A percentile compares a stretch with the other conserved stretches of the same genome.
Conservation (phyloP, 495 filamentous ascomycete genomes). For the Neurospora sp. region DNA sequence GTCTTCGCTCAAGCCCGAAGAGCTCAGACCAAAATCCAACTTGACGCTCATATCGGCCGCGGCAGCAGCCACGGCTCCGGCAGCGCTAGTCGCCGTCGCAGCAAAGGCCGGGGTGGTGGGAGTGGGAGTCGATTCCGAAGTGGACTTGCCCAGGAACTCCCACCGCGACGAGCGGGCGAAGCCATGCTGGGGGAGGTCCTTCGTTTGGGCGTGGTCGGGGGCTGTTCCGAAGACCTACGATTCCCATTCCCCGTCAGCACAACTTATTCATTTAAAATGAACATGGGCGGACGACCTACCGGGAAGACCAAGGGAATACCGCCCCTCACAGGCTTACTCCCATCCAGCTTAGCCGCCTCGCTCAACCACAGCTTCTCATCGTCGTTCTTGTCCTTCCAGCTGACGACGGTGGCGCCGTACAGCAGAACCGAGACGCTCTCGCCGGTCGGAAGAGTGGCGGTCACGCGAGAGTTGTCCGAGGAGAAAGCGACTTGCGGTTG, state of each 20-base stretch:
- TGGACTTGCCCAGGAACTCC: slow-evolving; percentile 66
- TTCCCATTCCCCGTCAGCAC: background rate
- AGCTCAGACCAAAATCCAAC: slow-evolving; percentile 85
- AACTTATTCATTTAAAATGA: no score
- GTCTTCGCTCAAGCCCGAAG: slow-evolving; percentile 48
- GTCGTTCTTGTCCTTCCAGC: slow-evolving; percentile 76
- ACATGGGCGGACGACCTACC: slow-evolving; percentile 53
- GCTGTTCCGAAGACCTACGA: slow-evolving; percentile 80
- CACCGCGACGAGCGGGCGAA: slow-evolving; percentile 81
- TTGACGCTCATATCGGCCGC: slow-evolving; percentile 60
- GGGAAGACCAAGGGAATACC: slow-evolving; percentile 95
- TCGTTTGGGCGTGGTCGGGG: slow-evolving; percentile 59
- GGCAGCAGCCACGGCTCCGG: slow-evolving; percentile 8
- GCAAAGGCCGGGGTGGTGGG: background rate
- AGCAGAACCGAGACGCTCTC: slow-evolving; percentile 79
- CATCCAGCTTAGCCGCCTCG: slow-evolving; percentile 57
- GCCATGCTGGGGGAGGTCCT: slow-evolving; percentile 80
- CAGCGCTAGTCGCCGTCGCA: background rate
- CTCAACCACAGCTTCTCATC: slow-evolving; percentile 85
- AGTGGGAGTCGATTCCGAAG: slow-evolving; percentile 36
- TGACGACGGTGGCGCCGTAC: slow-evolving; percentile 84
- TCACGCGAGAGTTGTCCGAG: slow-evolving; percentile 52
- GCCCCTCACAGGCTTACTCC: slow-evolving; percentile 53
- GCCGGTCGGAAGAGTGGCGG: slow-evolving; percentile 69
- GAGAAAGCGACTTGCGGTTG: slow-evolving; percentile 59